These are phyloP conservation scores for Gyromitra esculenta DNA, from an alignment of 2,329 filamentous ascomycete species.

Conservation along the genomic window DNA sequence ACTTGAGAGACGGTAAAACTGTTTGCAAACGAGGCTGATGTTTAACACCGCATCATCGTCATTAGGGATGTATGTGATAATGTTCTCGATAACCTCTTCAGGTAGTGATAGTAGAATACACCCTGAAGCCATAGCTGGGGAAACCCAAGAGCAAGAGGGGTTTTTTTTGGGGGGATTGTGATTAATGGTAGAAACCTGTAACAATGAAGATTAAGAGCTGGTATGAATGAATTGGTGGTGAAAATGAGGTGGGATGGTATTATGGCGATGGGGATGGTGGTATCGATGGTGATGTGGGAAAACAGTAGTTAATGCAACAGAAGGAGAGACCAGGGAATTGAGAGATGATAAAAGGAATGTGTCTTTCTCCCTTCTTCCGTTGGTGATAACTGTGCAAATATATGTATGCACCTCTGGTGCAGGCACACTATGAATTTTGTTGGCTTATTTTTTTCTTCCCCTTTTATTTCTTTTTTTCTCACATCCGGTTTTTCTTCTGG, in stretches of 20 bases:
- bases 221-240: background rate
- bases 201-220: background rate
- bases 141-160: background rate
- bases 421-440: constrained; percentile 14
- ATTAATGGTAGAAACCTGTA: background rate
- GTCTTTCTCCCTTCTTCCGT: background rate
- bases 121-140: constrained; percentile 30
- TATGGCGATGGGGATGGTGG: constrained; percentile 3
- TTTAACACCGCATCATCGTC: constrained; percentile 47
- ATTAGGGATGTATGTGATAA: constrained; percentile 72
- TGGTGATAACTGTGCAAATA: background rate
- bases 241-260: background rate
- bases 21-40: constrained; percentile 67
- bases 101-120: constrained; percentile 65
- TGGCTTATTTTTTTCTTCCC: constrained; percentile 23
- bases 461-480: constrained; percentile 18
- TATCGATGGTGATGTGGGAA: constrained; percentile 13
- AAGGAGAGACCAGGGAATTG: background rate
- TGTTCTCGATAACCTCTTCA: constrained; percentile 84
- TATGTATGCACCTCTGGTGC: constrained; percentile 3
- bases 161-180: background rate
- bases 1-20: constrained; percentile 72
- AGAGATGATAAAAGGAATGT: constrained; percentile 26
- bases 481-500: constrained; percentile 2
- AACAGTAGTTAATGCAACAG: constrained; percentile 3